phyloP scores from a whole-genome alignment of 192 early-diverging fungal species.

The Backusella mclennaniae region DNA sequence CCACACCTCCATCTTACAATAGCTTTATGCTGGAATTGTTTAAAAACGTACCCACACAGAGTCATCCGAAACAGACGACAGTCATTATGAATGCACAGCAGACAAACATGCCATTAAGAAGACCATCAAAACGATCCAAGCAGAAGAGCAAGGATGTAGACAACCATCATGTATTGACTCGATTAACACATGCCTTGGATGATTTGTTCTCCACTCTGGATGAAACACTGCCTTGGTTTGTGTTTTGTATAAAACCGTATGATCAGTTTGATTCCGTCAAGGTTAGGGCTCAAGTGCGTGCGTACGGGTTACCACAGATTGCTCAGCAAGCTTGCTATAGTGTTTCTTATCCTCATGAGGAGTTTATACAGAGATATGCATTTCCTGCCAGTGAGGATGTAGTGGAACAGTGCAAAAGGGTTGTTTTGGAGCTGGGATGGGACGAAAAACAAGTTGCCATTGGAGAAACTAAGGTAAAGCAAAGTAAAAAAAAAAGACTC shows the following conservation, averaged over 20 bases:
- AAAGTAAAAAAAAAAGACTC: too few species aligned
- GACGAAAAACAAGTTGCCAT: conserved; percentile 54
- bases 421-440: conserved; percentile 59
- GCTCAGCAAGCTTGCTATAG: conserved; percentile 68
- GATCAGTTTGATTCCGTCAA: conserved; percentile 63
- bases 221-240: conserved; percentile 75
- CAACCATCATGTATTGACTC: conserved; percentile 55
- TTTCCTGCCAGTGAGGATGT: not conserved
- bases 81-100: conserved; percentile 82
- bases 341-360: conserved; percentile 69
- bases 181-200: conserved; percentile 66
- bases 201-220: conserved; percentile 68
- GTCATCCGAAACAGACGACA: conserved; percentile 71
- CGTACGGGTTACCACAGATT: conserved; percentile 67
- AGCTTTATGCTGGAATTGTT: conserved; percentile 76
- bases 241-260: conserved; percentile 74
- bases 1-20: conserved; percentile 59
- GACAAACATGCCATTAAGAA: conserved; percentile 62
- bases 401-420: conserved; percentile 38
- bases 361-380: conserved; percentile 75
- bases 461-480: conserved; percentile 44
- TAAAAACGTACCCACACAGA: conserved; percentile 66
- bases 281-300: conserved; percentile 72
- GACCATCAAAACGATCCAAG: conserved; percentile 53
- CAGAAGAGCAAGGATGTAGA: not conserved